Conservation (phyloP, 257 asterid species). For the Solanum lignicaule region DNA sequence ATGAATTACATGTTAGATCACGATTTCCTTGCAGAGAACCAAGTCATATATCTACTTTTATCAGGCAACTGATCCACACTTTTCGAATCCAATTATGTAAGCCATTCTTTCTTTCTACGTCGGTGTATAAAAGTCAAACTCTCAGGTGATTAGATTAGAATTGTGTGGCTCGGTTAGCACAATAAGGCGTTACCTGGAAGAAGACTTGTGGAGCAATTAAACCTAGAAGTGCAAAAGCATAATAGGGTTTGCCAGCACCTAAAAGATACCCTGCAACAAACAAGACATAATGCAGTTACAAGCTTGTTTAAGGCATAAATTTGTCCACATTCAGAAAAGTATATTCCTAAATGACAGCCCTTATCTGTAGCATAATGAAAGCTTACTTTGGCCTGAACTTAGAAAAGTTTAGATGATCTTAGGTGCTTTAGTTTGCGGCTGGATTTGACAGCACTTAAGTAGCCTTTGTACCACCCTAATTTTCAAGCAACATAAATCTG, state of each 20-base stretch:
- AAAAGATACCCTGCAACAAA: conserved; percentile 75
- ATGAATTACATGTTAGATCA: neutral
- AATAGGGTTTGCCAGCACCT: conserved; percentile 75
- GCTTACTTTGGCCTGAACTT: neutral
- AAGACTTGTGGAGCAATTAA: conserved; percentile 79
- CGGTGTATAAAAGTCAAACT: neutral
- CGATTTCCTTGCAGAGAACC: neutral
- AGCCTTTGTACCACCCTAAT: neutral
- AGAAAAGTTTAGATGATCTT: neutral
- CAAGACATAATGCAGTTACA: neutral
- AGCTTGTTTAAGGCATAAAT: neutral
- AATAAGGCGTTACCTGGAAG: conserved; percentile 63
- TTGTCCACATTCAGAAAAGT: neutral
- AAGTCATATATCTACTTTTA: neutral
- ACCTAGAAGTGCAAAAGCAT: conserved; percentile 80
- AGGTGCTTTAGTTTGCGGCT: neutral
- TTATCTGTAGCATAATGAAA: neutral
- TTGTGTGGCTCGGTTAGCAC: neutral
- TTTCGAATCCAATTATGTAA: too few species aligned
- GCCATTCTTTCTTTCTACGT: too few species aligned
- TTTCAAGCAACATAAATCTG: neutral
- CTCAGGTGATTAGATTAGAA: neutral
- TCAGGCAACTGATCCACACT: neutral
- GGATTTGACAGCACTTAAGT: neutral
- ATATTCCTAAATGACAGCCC: neutral